phyloP scores from a whole-genome alignment of 305 asterid species.

The Fraxinus ornus region DNA sequence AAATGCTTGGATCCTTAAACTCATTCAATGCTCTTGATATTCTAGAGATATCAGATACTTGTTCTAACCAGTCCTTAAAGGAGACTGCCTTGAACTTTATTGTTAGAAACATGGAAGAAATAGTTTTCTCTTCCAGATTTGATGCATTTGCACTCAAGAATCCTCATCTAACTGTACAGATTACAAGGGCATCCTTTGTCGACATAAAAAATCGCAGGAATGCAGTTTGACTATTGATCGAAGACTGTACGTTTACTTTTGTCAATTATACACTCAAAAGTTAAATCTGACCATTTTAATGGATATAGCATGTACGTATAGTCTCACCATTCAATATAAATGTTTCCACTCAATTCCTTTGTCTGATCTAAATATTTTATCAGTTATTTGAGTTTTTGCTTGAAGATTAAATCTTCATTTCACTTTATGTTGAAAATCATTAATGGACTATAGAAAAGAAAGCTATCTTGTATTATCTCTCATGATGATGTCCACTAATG shows the following conservation, averaged over 20 bases:
- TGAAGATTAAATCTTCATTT: background rate
- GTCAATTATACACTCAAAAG: background rate
- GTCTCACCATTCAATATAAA: background rate
- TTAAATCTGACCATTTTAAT: background rate
- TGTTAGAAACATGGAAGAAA: conserved; percentile 78
- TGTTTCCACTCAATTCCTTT: background rate
- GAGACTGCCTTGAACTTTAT: conserved; percentile 67
- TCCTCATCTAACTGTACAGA: conserved; percentile 80
- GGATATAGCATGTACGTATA: background rate
- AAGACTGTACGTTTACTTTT: background rate
- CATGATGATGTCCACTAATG: background rate
- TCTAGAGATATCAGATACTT: conserved; percentile 69
- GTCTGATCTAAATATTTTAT: background rate
- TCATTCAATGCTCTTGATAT: conserved; percentile 69
- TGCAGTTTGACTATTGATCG: conserved; percentile 20
- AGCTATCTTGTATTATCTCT: background rate
- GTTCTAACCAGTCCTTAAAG: conserved; percentile 60
- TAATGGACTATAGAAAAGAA: background rate
- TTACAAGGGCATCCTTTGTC: conserved; percentile 77
- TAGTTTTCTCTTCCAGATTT: conserved; percentile 60
- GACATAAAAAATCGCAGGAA: conserved; percentile 51
- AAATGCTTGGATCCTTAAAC: conserved; percentile 62
- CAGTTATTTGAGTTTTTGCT: background rate
- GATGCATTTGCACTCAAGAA: conserved; percentile 82
- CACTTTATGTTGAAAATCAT: background rate